Percentiles rank a stretch among this genome's conserved stretches.
These are phyloP conservation scores for Cryptococcus deneoformans DNA, from an alignment of 1,284 basidiomycete species.

Conservation along the genomic window DNA sequence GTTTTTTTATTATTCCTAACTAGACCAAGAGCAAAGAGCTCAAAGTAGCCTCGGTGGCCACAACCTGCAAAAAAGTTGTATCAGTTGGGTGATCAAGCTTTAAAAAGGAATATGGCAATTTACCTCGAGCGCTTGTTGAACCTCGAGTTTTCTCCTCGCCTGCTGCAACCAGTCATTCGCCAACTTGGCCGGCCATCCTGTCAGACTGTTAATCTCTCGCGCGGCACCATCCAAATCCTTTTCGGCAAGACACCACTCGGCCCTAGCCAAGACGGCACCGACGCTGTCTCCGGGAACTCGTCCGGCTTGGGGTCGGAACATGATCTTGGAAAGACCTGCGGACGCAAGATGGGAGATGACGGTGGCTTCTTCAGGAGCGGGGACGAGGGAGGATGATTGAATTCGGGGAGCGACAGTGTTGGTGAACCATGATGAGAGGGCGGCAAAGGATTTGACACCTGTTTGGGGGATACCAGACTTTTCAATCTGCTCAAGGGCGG, in stretches of 20 bases:
- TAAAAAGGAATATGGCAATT: neutral
- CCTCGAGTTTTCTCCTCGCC: constrained; percentile 82
- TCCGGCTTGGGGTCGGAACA: constrained; percentile 71
- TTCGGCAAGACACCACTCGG: constrained; percentile 85
- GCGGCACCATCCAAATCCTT: constrained; percentile 91
- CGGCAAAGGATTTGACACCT: constrained; percentile 86
- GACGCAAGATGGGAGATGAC: constrained; percentile 85
- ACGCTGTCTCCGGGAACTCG: constrained; percentile 75
- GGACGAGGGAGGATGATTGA: constrained; percentile 83
- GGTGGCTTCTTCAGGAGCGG: constrained; percentile 66
- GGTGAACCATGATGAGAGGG: constrained; percentile 86
- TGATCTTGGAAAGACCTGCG: constrained; percentile 67
- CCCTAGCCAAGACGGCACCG: constrained; percentile 78
- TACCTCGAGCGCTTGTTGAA: constrained; percentile 88
- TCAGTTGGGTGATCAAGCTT: constrained; percentile 25
- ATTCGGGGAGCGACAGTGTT: constrained; percentile 80
- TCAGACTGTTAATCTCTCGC: constrained; percentile 86
- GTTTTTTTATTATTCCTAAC: neutral
- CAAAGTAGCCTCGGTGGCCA: constrained; percentile 75
- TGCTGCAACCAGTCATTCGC: constrained; percentile 90
- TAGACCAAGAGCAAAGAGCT: constrained; percentile 54
- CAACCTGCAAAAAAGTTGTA: constrained; percentile 55
- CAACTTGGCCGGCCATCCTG: constrained; percentile 77
- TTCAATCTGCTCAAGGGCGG: constrained; percentile 71
- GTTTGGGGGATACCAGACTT: constrained; percentile 70